Percentiles rank a stretch among this genome's conserved stretches.
Evolutionary conservation across 768 basidiomycete genomes (phyloP).

Genomic region (Trametes cinnabarina): DNA sequence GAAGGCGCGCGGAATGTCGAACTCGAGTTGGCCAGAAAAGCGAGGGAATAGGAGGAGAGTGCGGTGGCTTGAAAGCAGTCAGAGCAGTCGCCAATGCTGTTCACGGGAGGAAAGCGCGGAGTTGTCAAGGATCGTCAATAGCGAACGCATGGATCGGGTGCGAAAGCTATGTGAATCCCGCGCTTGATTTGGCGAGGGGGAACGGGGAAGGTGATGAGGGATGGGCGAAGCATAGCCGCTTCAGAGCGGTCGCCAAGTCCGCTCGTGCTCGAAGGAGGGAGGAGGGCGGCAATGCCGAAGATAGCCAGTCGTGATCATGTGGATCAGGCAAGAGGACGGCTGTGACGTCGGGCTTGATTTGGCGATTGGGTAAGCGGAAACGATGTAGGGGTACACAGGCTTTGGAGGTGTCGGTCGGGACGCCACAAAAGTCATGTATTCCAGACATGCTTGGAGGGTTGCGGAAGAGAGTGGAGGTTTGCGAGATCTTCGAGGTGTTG

Average conservation of each 20-base stretch:
- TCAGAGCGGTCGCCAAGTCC: not conserved
- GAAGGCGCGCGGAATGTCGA: not conserved
- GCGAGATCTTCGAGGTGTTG: not conserved
- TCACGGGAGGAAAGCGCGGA: not conserved
- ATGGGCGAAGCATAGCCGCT: no score
- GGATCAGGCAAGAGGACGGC: slow-evolving; percentile 1
- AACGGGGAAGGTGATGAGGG: not conserved
- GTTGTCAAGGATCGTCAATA: not conserved
- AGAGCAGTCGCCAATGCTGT: not conserved
- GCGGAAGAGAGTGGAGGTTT: not conserved
- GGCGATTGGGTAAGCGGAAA: not conserved
- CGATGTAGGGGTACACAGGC: not conserved
- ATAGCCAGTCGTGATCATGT: not conserved
- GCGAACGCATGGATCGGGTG: not conserved
- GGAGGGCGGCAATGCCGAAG: not conserved
- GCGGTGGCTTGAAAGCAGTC: not conserved
- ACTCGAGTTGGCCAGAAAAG: not conserved
- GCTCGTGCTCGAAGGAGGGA: not conserved
- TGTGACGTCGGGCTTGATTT: not conserved
- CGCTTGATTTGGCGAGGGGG: not conserved
- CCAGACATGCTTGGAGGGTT: not conserved
- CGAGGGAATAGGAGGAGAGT: not conserved
- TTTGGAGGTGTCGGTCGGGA: not conserved
- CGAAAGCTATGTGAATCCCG: not conserved
- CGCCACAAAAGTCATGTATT: not conserved